Conservation (phyloP, 805 yeast species). For the Sugiyamaella floridensis region DNA sequence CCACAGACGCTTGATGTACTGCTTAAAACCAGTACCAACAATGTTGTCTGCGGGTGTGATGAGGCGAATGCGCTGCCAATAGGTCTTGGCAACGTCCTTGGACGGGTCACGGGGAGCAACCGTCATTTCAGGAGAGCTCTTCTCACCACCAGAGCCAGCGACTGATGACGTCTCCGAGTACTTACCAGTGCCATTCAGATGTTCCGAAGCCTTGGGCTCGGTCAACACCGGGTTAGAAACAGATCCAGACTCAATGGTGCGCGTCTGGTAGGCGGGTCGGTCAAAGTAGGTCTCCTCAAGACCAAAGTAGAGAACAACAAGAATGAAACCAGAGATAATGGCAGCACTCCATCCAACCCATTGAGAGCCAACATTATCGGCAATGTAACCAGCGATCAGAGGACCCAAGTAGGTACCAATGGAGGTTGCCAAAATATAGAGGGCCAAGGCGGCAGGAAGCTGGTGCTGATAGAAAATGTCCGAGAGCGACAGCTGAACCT, state of each 20-base stretch:
- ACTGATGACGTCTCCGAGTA: slow-evolving; percentile 2
- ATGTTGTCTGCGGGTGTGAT: slow-evolving; percentile 45
- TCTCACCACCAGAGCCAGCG: slow-evolving; percentile 1
- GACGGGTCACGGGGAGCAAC: background rate
- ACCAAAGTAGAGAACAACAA: slow-evolving; percentile 48
- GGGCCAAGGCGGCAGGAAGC: slow-evolving; percentile 63
- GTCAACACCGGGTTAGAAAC: slow-evolving; percentile 2
- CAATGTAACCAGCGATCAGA: slow-evolving; percentile 63
- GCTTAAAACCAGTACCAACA: slow-evolving; percentile 58
- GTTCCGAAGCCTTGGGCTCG: background rate
- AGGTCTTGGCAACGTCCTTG: slow-evolving; percentile 28
- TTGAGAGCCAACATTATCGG: slow-evolving; percentile 51
- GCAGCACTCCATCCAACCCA: slow-evolving; percentile 72
- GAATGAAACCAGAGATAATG: slow-evolving; percentile 55
- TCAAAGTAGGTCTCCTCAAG: slow-evolving; percentile 63
- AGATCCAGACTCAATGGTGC: slow-evolving; percentile 24
- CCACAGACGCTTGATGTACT: slow-evolving; percentile 51
- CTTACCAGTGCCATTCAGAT: background rate
- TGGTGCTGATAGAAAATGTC: slow-evolving; percentile 77
- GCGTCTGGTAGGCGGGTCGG: slow-evolving; percentile 24
- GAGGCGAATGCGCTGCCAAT: slow-evolving; percentile 36
- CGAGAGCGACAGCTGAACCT: slow-evolving; percentile 54
- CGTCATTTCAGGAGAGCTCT: background rate
- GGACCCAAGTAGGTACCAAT: slow-evolving; percentile 79
- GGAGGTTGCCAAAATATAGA: slow-evolving; percentile 68